Conservation (phyloP, 805 yeast genomes). For the Saccharomycopsis selenospora region DNA sequence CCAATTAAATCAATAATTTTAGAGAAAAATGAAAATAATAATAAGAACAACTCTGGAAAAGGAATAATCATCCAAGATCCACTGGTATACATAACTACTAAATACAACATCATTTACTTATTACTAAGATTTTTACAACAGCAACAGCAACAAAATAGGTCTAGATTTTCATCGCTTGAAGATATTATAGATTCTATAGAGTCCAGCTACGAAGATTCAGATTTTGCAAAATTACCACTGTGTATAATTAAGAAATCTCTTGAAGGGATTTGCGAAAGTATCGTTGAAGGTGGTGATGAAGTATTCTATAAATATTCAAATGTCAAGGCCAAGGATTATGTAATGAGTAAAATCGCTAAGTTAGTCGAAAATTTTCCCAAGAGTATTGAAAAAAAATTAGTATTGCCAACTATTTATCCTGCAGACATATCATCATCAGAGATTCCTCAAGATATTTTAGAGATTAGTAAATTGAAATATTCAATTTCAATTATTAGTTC, state of each 20-base stretch:
- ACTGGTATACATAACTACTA: conserved; percentile 9
- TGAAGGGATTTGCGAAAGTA: conserved; percentile 8
- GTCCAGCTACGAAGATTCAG: background rate
- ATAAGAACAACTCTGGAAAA: too few species aligned
- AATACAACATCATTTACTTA: conserved; percentile 8
- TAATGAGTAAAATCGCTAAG: conserved; percentile 4
- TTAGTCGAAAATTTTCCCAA: conserved; percentile 12
- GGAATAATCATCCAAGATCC: conserved; percentile 15
- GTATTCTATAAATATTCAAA: conserved; percentile 11
- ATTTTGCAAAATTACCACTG: conserved; percentile 7
- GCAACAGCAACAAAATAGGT: background rate
- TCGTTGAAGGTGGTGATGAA: conserved; percentile 8
- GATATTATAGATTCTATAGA: conserved; percentile 18
- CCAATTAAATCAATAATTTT: conserved; percentile 8
- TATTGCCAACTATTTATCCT: conserved; percentile 12
- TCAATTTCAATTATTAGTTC: conserved; percentile 6
- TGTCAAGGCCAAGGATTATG: background rate
- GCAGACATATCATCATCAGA: conserved; percentile 8
- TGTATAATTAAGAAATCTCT: background rate
- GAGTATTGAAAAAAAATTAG: conserved; percentile 10
- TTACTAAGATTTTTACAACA: conserved; percentile 9
- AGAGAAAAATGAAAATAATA: background rate
- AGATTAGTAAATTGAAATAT: conserved; percentile 12
- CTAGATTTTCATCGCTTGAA: conserved; percentile 13
- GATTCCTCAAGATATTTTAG: conserved; percentile 4